A percentile compares a stretch with the other conserved stretches of the same genome.
Conservation (phyloP, 2,329 filamentous ascomycete species). For the Dactylellina sp. region DNA sequence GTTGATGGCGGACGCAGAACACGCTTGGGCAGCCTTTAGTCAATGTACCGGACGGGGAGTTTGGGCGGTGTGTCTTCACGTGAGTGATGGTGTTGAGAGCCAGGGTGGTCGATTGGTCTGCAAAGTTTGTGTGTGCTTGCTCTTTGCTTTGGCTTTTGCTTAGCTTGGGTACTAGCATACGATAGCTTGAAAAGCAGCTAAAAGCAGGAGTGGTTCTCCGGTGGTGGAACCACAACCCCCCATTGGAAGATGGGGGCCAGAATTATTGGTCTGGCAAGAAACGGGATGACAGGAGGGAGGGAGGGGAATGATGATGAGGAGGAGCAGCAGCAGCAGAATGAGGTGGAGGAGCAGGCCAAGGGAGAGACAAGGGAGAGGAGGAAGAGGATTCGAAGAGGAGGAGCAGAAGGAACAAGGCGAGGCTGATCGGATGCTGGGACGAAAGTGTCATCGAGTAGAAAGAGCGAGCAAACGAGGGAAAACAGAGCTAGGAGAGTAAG, state of each 20-base stretch:
- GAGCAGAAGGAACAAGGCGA: constrained; percentile 26
- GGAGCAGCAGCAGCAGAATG: neutral
- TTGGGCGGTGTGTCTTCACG: constrained; percentile 56
- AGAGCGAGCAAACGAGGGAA: constrained; percentile 38
- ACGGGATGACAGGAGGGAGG: constrained; percentile 24
- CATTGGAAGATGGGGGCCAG: constrained; percentile 35
- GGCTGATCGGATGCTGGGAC: constrained; percentile 25
- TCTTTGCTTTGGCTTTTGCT: constrained; percentile 21
- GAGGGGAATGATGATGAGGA: neutral
- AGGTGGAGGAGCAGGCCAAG: constrained; percentile 8
- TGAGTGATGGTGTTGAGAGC: constrained; percentile 45
- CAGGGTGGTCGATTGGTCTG: constrained; percentile 55
- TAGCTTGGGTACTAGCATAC: constrained; percentile 23
- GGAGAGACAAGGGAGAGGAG: neutral
- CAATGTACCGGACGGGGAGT: constrained; percentile 49
- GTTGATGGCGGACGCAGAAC: constrained; percentile 57
- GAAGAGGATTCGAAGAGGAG: constrained; percentile 5
- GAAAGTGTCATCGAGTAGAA: constrained; percentile 33
- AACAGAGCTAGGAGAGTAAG: constrained; percentile 43
- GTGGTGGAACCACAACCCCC: constrained; percentile 35
- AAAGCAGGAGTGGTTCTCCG: constrained; percentile 28
- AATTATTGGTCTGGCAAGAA: constrained; percentile 7
- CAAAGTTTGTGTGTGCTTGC: constrained; percentile 49
- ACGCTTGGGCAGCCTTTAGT: constrained; percentile 55
- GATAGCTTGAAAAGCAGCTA: neutral